Percentiles rank a stretch among this genome's conserved stretches.
Evolutionary conservation across 371 early-diverging fungal genomes (phyloP).

Genomic region (Zancudomyces culisetae): DNA sequence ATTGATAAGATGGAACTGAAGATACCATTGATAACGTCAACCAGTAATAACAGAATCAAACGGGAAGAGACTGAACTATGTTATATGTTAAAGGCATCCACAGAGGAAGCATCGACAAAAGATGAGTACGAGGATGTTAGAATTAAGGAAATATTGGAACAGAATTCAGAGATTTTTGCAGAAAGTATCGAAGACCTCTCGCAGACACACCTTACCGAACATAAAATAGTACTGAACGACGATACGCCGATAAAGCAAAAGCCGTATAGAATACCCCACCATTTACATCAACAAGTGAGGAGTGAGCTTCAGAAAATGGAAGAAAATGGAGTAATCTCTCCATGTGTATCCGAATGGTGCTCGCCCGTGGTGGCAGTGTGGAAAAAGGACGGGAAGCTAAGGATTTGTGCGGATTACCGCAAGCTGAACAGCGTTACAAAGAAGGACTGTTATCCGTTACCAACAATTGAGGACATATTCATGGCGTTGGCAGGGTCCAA

Average conservation of each 20-base stretch:
- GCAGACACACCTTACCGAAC: not conserved
- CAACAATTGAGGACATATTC: slow-evolving; percentile 4
- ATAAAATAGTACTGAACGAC: not conserved
- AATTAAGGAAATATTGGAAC: not conserved
- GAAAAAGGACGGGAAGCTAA: slow-evolving; percentile 5
- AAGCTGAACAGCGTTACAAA: slow-evolving; percentile 7
- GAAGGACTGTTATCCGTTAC: slow-evolving; percentile 9
- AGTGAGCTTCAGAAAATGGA: not conserved
- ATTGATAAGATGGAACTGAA: not conserved
- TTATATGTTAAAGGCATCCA: not conserved
- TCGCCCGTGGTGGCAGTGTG: slow-evolving; percentile 2
- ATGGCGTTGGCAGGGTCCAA: slow-evolving; percentile 1
- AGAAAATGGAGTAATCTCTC: not conserved
- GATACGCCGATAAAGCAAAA: not conserved
- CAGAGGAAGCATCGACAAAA: not conserved
- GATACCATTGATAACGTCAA: not conserved
- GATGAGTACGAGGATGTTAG: not conserved
- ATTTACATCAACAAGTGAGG: not conserved
- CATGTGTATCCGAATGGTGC: not conserved
- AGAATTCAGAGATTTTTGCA: not conserved
- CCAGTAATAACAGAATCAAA: not conserved
- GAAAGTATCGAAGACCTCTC: not conserved
- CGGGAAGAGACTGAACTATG: not conserved
- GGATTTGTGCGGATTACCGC: slow-evolving; percentile 12
- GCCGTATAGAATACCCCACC: not conserved